A percentile compares a stretch with the other conserved stretches of the same genome.
Conservation (phyloP, 2,329 filamentous ascomycete species). For the Gnomoniopsis smithogilvyi region DNA sequence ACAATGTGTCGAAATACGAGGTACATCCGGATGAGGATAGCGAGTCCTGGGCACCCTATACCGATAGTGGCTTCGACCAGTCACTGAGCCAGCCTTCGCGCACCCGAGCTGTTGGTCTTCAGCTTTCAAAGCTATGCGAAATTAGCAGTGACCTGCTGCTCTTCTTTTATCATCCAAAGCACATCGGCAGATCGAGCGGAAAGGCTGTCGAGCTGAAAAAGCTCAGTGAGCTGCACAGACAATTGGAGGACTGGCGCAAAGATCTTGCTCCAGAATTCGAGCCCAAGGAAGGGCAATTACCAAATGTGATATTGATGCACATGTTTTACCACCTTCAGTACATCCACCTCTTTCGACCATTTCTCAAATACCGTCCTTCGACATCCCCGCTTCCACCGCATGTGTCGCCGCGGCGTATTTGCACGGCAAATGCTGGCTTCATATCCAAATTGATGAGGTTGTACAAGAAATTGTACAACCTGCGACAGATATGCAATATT, state of each 20-base stretch:
- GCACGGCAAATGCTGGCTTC: constrained; percentile 81
- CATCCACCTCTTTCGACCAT: constrained; percentile 92
- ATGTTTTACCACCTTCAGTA: constrained; percentile 98
- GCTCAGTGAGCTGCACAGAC: constrained; percentile 84
- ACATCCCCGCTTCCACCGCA: constrained; percentile 81
- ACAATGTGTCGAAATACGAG: constrained; percentile 84
- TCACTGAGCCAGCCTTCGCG: constrained; percentile 75
- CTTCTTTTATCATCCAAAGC: constrained; percentile 84
- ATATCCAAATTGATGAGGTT: constrained; percentile 93
- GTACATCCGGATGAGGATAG: constrained; percentile 88
- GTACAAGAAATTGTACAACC: constrained; percentile 87
- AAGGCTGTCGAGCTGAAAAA: constrained; percentile 88
- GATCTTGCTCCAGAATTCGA: constrained; percentile 83
- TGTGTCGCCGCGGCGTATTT: constrained; percentile 86
- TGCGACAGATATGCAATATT: constrained; percentile 94
- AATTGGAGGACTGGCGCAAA: constrained; percentile 85
- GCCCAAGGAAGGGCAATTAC: constrained; percentile 82
- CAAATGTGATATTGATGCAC: constrained; percentile 76
- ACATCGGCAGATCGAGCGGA: constrained; percentile 60
- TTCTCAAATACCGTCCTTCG: constrained; percentile 81
- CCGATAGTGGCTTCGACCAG: constrained; percentile 74
- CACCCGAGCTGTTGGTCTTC: constrained; percentile 76
- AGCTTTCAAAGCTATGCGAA: constrained; percentile 81
- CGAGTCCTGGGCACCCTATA: constrained; percentile 83
- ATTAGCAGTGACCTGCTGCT: constrained; percentile 88